Percentiles rank a stretch among this genome's conserved stretches.
Evolutionary conservation across 805 yeast species (phyloP).

Genomic region (Hanseniaspora hatyaiensis): DNA sequence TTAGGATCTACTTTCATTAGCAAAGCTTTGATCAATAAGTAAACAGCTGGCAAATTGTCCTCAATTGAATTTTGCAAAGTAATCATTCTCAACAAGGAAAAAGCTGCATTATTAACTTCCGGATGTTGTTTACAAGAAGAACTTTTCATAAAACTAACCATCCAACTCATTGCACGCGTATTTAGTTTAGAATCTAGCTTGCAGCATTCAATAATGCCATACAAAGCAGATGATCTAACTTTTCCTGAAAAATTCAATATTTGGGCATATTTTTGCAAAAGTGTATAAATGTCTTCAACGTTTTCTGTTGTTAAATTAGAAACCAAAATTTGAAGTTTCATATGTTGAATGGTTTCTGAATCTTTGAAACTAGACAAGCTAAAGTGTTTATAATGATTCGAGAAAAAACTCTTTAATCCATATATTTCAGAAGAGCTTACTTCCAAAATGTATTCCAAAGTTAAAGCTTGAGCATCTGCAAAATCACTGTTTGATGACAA

Average conservation of each 20-base stretch:
- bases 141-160: conserved; percentile 23
- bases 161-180: conserved; percentile 49
- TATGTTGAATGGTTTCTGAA: conserved; percentile 30
- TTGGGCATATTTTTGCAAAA: conserved; percentile 48
- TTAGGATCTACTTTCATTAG: conserved; percentile 16
- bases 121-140: conserved; percentile 16
- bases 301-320: conserved; percentile 45
- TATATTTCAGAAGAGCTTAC: not conserved
- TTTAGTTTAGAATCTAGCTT: conserved; percentile 40
- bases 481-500: conserved; percentile 1
- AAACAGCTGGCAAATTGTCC: conserved; percentile 43
- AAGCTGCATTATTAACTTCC: conserved; percentile 45
- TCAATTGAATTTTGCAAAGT: conserved; percentile 48
- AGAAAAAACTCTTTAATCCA: conserved; percentile 21
- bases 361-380: conserved; percentile 48
- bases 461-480: not conserved
- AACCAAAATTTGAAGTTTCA: conserved; percentile 53
- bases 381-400: conserved; percentile 37
- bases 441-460: not conserved
- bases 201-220: conserved; percentile 52
- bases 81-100: conserved; percentile 60
- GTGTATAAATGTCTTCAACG: conserved; percentile 42
- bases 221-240: conserved; percentile 40
- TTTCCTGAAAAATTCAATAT: conserved; percentile 23
- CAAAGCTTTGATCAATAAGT: conserved; percentile 36